Conservation (phyloP, 768 basidiomycete species). For the Trametes cubensis region DNA sequence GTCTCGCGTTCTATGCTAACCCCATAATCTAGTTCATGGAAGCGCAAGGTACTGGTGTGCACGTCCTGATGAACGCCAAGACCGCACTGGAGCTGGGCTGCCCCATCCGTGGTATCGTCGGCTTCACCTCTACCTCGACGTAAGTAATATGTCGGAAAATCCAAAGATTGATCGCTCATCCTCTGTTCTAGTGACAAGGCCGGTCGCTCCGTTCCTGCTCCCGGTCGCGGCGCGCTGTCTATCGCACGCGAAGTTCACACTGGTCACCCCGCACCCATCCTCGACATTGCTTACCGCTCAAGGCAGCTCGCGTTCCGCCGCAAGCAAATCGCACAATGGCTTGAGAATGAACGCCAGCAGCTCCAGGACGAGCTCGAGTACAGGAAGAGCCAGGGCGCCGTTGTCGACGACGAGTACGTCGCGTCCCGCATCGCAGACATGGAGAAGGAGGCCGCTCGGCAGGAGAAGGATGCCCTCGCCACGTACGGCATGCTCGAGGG, state of each 20-base stretch:
- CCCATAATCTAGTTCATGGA: conserved; percentile 86
- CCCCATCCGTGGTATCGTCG: conserved; percentile 91
- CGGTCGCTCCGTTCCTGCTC: conserved; percentile 96
- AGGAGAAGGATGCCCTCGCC: conserved; percentile 91
- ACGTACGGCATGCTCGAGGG: conserved; percentile 97
- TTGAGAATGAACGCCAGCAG: conserved; percentile 83
- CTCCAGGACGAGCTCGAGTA: conserved; percentile 77
- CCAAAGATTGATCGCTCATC: conserved; percentile 5
- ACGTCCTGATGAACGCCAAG: conserved; percentile 95
- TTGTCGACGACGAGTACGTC: conserved; percentile 68
- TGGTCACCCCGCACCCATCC: conserved; percentile 75
- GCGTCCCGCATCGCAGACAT: conserved; percentile 78
- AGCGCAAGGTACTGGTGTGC: conserved; percentile 93
- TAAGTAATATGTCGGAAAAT: conserved; percentile 42
- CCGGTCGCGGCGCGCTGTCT: conserved; percentile 89
- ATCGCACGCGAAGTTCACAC: conserved; percentile 85
- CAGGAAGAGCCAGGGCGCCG: conserved; percentile 55
- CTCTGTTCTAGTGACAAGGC: conserved; percentile 81
- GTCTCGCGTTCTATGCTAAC: neutral
- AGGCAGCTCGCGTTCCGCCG: conserved; percentile 97
- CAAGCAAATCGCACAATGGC: conserved; percentile 93
- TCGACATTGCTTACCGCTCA: conserved; percentile 85
- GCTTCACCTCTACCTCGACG: conserved; percentile 96
- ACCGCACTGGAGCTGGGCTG: conserved; percentile 94
- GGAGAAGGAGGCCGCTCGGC: conserved; percentile 86